These are phyloP conservation scores for Paxillus involutus DNA, from an alignment of 768 basidiomycete species.

Conservation along the genomic window DNA sequence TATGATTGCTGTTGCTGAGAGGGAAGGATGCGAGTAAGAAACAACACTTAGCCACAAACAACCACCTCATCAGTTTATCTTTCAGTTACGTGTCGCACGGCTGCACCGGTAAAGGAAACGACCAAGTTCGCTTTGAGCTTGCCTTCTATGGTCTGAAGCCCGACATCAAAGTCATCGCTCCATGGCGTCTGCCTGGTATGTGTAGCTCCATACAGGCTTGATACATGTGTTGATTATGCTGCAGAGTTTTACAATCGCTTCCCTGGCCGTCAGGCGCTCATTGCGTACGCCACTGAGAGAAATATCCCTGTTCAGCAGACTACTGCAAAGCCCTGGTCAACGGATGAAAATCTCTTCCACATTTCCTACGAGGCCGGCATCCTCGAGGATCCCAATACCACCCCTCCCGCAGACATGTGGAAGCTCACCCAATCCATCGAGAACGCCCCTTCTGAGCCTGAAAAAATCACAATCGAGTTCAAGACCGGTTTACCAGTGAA, in stretches of 20 bases:
- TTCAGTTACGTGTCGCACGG: slow-evolving; percentile 92
- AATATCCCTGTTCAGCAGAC: slow-evolving; percentile 94
- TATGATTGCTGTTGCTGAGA: slow-evolving; percentile 92
- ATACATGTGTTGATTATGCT: not conserved
- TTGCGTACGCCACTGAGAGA: slow-evolving; percentile 85
- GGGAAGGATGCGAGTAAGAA: slow-evolving; percentile 93
- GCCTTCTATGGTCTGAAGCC: slow-evolving; percentile 99
- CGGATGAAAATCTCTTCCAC: slow-evolving; percentile 99
- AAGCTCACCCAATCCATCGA: slow-evolving; percentile 88
- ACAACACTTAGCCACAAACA: not conserved
- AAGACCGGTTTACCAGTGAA: slow-evolving; percentile 83
- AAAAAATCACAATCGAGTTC: slow-evolving; percentile 85
- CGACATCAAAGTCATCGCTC: slow-evolving; percentile 97
- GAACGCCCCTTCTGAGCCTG: slow-evolving; percentile 74
- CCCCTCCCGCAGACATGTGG: slow-evolving; percentile 98
- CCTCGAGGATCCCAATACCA: slow-evolving; percentile 93
- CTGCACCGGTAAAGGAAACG: slow-evolving; percentile 99
- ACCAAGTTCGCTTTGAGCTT: slow-evolving; percentile 98
- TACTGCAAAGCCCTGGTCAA: slow-evolving; percentile 97
- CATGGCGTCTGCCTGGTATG: slow-evolving; percentile 92
- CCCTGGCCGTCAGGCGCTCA: slow-evolving; percentile 90
- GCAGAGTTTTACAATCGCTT: slow-evolving; percentile 97
- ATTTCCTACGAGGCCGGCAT: slow-evolving; percentile 99
- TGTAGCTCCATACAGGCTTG: not conserved
- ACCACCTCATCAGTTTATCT: not conserved